Evolutionary conservation across 225 moss, liverwort and hornwort species (phyloP), one percentile per base, ranked within the genome.

Genomic region (Sphagnum contortum): DNA sequence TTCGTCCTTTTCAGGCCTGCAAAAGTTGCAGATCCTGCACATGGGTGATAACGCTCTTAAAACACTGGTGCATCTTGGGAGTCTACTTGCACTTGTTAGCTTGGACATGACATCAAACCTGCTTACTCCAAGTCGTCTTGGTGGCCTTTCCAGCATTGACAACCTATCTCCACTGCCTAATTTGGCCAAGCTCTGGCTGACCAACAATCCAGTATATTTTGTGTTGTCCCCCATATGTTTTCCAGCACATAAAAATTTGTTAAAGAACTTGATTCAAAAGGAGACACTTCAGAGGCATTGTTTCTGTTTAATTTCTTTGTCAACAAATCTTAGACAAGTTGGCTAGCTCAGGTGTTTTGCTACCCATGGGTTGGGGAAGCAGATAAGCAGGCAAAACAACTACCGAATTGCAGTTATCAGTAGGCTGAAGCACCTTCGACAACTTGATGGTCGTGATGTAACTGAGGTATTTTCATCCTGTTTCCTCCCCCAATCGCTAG

Each of bases 301-400:
- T 7, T 48, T 48, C 2, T 29, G 48, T 64, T 11, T 6, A 45
- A 53, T 4, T 67, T 3, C 6, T 66, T 49, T 48, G 4, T 6
- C 52, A 51, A 9, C 9, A 12, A 12, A 29, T 65, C 13, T 62
- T 12, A 44, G 45, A 62, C n/a, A 55, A 13, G 6, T 5, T 52
- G 52, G 52, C 52, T 52, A 9, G 9, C 7, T 9, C 52, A 52
- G 0, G 2, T 52, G 6, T 5, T 9, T 52, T 52, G 7, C 52
- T 52, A 52, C 52, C 9, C 52, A 52, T 46, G 46, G 57, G 59
- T 51, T 48, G 68, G 59, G 47, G 61, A 12, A 59, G 61, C 89
- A 98, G 98, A 87, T 98, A 70, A 91, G 87, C 79, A 82, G 98
- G 53, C 96, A 98, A 64, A 89, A 91, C 62, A 65, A 86, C 10